Evolutionary conservation across 345 rosid species (phyloP), one percentile per base, ranked within the genome.

Genomic region (Carallia pectinifolia): DNA sequence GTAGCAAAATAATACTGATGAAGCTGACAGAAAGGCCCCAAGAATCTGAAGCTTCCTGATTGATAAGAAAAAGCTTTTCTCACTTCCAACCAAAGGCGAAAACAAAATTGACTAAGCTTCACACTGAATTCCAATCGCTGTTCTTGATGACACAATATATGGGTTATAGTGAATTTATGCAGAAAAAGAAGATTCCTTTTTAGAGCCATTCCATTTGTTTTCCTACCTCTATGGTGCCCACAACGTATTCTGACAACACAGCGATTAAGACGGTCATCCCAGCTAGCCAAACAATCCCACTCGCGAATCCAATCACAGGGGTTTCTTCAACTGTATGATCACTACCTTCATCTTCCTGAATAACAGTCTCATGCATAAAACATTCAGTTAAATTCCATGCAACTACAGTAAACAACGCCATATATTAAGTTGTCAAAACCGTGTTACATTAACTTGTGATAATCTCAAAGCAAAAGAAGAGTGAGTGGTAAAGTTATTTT

Each of bases 11-110:
- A 40, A 91, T 86, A 82, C 97, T 90, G 39, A 91, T 87, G 73
- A 94, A 94, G 79, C 95, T 87, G 40, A 94, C 87, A 8, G 98
- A 91, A 55, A 94, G 77, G 16, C 96, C 98, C 96, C 96, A 94
- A 18, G 96, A 84, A 37, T 81, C 82, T 6, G 98, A 91, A 63
- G 96, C 90, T 36, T 82, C 91, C 96, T 93, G 77, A 17, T 61
- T 2, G 10, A 8, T 8, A 55, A 4, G n/a, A 44, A 33, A 6
- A 54, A 15, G 3, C n/a, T 7, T 31, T 63, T 5, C 12, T 44
- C 50, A 10, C 50, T 12, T 12, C 5, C 50, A 44, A 4, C 13
- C 16, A 59, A 36, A 5, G 18, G 31, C 34, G 4, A 64, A 30
- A 55, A 27, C 33, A 44, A 44, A 44, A 44, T 44, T 44, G 16